Evolutionary conservation across 208 protist species (phyloP), one percentile per base, ranked within the genome.

Genomic region (Trypanosomatidae sp.): DNA sequence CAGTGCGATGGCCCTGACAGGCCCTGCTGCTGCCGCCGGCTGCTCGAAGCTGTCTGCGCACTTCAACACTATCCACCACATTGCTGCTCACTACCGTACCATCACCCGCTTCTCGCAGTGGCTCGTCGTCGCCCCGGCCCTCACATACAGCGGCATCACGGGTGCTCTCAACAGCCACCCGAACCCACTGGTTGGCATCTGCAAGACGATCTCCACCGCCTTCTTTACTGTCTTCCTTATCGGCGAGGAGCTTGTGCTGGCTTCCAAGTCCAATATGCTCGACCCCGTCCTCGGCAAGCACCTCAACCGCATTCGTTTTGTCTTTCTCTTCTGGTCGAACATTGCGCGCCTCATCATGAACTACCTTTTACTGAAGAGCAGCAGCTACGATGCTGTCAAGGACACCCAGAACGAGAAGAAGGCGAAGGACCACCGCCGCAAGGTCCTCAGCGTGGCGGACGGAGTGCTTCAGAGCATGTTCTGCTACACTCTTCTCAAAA

Each of bases 301-400:
- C 68, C 76, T 84, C 58, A 91, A 87, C 70, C 83, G 86, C 74
- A 77, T 94, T 43, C 86, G 89, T 60, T 90, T 91, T 53, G 83
- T 93, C 52, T 91, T 89, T 75, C 77, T 96, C 69, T 96, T 96
- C 80, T 96, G 84, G 76, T 94, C 87, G n/a, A 96, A 93, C 74
- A 64, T 96, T 22, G 69, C 73, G n/a, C 89, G 83, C 44, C 82
- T 85, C 30, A 76, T 84, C 39, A 85, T 87, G 80, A 90, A 87
- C 77, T 90, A 90, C 74, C 77, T 90, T 12, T 33, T 89, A 13
- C 55, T 85, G 25, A 86, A 85, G 83, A 69, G 69, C 53, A 77
- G 76, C 73, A 84, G 52, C n/a, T 86, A 79, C 64, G 74, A 86
- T 66, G 74, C 64, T 44, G 66, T 49, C 59, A 88, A 88, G 73